A percentile compares a stretch with the other conserved stretches of the same genome.
Evolutionary conservation across 768 basidiomycete genomes (phyloP).

Genomic region (Boletus rubroflammeus): DNA sequence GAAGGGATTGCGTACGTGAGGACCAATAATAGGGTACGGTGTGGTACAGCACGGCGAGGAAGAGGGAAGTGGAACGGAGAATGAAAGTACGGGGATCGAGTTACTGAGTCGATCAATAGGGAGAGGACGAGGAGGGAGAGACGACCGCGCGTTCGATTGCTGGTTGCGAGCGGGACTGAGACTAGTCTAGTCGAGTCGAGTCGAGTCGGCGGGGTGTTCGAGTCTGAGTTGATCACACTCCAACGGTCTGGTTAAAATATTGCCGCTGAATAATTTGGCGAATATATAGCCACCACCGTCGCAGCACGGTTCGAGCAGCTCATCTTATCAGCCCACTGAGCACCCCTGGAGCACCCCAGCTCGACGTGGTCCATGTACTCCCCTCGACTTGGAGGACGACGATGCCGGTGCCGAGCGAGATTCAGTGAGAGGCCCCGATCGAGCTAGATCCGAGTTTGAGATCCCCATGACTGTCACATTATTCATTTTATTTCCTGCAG

Average conservation of each 20-base stretch:
- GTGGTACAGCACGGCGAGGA: conserved; percentile 14
- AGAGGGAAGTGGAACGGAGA: conserved; percentile 13
- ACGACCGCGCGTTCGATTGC: background rate
- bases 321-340: background rate
- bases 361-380: conserved; percentile 2
- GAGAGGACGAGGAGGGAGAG: background rate
- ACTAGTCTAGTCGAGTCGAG: too few species aligned
- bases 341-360: background rate
- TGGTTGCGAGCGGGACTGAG: background rate
- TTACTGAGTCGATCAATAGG: conserved; percentile 15
- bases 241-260: conserved; percentile 21
- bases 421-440: conserved; percentile 20
- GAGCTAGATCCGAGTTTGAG: conserved; percentile 27
- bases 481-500: background rate
- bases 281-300: conserved; percentile 4
- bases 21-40: conserved; percentile 19
- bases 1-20: conserved; percentile 18
- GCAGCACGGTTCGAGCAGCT: background rate
- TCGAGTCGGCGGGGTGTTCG: too few species aligned
- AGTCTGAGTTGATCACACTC: conserved; percentile 21
- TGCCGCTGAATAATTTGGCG: conserved; percentile 23
- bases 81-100: conserved; percentile 17
- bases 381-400: background rate
- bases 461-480: conserved; percentile 11
- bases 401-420: conserved; percentile 25